A percentile compares a stretch with the other conserved stretches of the same genome.
These are phyloP conservation scores for Plasmodium falciparum DNA, from an alignment of 169 alveolate genomes.

Conservation along the genomic window DNA sequence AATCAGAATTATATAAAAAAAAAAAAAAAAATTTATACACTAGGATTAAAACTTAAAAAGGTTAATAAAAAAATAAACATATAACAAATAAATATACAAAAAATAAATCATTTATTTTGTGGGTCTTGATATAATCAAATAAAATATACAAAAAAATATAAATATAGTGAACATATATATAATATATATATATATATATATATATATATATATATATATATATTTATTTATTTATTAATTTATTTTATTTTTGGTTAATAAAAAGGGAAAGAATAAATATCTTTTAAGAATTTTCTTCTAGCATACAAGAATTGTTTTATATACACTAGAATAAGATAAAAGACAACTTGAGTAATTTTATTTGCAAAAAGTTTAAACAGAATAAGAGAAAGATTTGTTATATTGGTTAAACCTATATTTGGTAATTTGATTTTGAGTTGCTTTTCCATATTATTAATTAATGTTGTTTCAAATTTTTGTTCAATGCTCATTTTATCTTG, in stretches of 20 bases:
- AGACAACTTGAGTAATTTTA: constrained; percentile 21
- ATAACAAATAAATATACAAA: too few relatives aligned
- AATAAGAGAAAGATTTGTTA: constrained; percentile 36
- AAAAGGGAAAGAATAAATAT: constrained; percentile 31
- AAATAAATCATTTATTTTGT: too few relatives aligned
- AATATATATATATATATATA: too few relatives aligned
- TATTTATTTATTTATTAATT: neutral
- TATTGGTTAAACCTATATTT: constrained; percentile 32
- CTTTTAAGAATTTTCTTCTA: constrained; percentile 21
- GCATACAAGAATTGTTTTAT: constrained; percentile 30
- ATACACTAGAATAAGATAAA: constrained; percentile 38
- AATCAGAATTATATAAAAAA: too few relatives aligned
- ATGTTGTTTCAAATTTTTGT: constrained; percentile 11
- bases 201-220: neutral
- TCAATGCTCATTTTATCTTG: constrained; percentile 12
- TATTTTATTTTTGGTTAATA: neutral
- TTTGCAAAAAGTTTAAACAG: constrained; percentile 21
- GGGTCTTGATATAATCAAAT: too few relatives aligned
- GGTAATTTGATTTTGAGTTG: constrained; percentile 41
- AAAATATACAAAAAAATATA: too few relatives aligned
- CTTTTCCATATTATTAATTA: constrained; percentile 11
- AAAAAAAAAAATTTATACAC: too few relatives aligned
- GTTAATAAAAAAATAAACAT: too few relatives aligned
- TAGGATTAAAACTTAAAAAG: too few relatives aligned
- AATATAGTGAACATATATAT: too few relatives aligned